Evolutionary conservation across 2,329 filamentous ascomycete genomes (phyloP).

Genomic region (Emmonsia crescens): DNA sequence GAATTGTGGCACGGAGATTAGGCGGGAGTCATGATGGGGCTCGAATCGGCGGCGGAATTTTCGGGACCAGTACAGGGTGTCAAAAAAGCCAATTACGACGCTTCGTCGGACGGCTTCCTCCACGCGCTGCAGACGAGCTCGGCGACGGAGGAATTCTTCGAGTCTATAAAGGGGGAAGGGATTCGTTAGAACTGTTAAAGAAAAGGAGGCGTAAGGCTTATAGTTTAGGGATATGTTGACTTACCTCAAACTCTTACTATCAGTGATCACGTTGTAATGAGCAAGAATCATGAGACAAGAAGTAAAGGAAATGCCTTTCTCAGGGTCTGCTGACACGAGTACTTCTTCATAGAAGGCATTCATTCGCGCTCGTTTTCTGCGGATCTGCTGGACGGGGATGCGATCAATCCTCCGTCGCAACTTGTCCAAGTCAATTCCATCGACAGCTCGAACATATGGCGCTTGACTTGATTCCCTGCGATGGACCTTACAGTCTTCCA

Average conservation of each 20-base stretch:
- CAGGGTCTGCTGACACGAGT: conserved; percentile 80
- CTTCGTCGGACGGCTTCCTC: conserved; percentile 88
- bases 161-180: conserved; percentile 43
- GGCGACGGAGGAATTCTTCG: conserved; percentile 86
- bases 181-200: conserved; percentile 19
- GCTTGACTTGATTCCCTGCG: conserved; percentile 35
- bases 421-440: conserved; percentile 60
- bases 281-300: conserved; percentile 89
- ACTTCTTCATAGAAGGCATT: conserved; percentile 98
- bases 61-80: conserved; percentile 79
- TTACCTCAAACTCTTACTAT: conserved; percentile 84
- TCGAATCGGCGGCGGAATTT: conserved; percentile 68
- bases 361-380: conserved; percentile 63
- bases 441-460: conserved; percentile 31
- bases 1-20: conserved; percentile 68
- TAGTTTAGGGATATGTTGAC: conserved; percentile 15
- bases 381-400: conserved; percentile 67
- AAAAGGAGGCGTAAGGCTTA: neutral
- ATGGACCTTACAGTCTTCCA: conserved; percentile 67
- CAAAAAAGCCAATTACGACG: conserved; percentile 88
- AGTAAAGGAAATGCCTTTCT: conserved; percentile 83
- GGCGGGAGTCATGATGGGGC: conserved; percentile 60
- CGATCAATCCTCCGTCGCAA: conserved; percentile 61
- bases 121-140: conserved; percentile 81
- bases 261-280: conserved; percentile 97